Evolutionary conservation across 2,329 filamentous ascomycete species (phyloP).

Genomic region (Ceratocystis variospora): DNA sequence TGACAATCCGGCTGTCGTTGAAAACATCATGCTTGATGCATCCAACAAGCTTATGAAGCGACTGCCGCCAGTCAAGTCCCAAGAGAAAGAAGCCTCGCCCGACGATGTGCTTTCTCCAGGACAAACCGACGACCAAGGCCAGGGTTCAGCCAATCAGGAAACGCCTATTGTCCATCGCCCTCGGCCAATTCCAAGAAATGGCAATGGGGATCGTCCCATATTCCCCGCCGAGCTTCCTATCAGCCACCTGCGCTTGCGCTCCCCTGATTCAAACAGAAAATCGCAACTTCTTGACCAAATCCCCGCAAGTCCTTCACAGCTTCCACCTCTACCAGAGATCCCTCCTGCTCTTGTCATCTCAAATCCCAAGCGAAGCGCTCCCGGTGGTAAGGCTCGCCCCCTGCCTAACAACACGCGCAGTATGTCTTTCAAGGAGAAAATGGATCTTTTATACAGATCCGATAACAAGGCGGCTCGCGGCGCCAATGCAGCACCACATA

Average conservation of each 20-base stretch:
- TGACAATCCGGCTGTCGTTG: constrained; percentile 36
- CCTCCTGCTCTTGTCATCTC: constrained; percentile 24
- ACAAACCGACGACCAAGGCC: neutral
- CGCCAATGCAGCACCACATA: constrained; percentile 22
- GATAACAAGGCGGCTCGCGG: constrained; percentile 19
- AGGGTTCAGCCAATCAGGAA: constrained; percentile 1
- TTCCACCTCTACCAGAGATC: constrained; percentile 39
- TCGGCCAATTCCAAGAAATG: constrained; percentile 40
- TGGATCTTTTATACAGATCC: constrained; percentile 31
- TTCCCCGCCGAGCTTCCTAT: constrained; percentile 35
- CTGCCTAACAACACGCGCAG: constrained; percentile 41
- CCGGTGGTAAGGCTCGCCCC: constrained; percentile 26
- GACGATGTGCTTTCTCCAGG: neutral
- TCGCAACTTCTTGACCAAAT: constrained; percentile 23
- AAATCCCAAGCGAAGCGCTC: neutral
- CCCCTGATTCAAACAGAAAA: constrained; percentile 33
- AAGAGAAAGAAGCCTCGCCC: neutral
- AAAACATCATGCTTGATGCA: constrained; percentile 35
- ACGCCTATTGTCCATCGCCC: constrained; percentile 39
- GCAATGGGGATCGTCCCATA: constrained; percentile 33
- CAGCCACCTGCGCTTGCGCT: constrained; percentile 34
- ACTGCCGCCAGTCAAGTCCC: neutral
- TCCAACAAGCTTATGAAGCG: constrained; percentile 25
- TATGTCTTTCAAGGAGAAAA: constrained; percentile 47
- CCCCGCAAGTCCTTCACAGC: constrained; percentile 31